A percentile compares a stretch with the other conserved stretches of the same genome.
Conservation (phyloP, 257 asterid genomes). For the Jasminum sambac region DNA sequence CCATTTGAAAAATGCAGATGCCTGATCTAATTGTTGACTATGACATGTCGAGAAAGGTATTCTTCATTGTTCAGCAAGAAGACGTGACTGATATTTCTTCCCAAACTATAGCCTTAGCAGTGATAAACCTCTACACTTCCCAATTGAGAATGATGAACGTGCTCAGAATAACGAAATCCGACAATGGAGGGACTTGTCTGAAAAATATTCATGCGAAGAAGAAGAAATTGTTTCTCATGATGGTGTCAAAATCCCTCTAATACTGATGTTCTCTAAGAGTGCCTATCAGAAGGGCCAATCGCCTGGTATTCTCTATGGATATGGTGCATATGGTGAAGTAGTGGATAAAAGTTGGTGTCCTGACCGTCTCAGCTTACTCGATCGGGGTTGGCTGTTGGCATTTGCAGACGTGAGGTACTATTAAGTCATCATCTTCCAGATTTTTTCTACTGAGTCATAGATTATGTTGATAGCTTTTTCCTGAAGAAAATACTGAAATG, state of each 20-base stretch:
- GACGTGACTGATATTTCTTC: slow-evolving; percentile 45
- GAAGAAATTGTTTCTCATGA: slow-evolving; percentile 72
- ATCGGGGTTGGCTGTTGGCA: slow-evolving; percentile 92
- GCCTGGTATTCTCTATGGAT: slow-evolving; percentile 89
- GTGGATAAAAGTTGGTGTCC: slow-evolving; percentile 91
- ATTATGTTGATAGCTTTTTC: too few species aligned
- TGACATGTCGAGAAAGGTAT: slow-evolving; percentile 63
- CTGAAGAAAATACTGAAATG: too few species aligned
- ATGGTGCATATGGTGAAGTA: slow-evolving; percentile 87
- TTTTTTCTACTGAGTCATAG: too few species aligned
- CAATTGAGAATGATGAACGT: slow-evolving; percentile 26
- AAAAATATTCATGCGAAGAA: slow-evolving; percentile 56
- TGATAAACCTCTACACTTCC: slow-evolving; percentile 24
- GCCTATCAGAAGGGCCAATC: slow-evolving; percentile 59
- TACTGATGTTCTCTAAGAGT: slow-evolving; percentile 58
- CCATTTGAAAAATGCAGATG: slow-evolving; percentile 49
- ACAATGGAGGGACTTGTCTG: slow-evolving; percentile 51
- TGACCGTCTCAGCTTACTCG: slow-evolving; percentile 79
- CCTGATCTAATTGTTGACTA: slow-evolving; percentile 91
- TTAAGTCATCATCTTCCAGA: slow-evolving; percentile 7
- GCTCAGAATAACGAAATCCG: slow-evolving; percentile 26
- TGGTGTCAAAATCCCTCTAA: slow-evolving; percentile 72
- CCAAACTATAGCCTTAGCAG: slow-evolving; percentile 11
- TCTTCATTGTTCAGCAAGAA: slow-evolving; percentile 71
- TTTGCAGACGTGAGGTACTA: slow-evolving; percentile 90